These are phyloP conservation scores for Trametes pubescens DNA, from an alignment of 1,284 basidiomycete species.

Conservation along the genomic window DNA sequence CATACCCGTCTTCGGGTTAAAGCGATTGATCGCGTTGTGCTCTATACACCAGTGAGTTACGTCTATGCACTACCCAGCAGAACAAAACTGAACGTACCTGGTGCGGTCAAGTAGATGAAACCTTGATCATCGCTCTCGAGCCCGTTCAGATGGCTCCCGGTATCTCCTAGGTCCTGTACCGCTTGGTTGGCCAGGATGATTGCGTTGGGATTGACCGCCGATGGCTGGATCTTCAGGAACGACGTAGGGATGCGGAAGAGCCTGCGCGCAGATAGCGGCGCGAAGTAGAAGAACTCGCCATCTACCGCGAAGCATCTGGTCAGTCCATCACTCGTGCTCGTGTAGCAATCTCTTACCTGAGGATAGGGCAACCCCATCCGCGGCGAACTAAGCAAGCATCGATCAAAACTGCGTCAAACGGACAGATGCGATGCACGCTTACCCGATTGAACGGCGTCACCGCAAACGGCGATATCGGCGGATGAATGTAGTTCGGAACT, in stretches of 20 bases:
- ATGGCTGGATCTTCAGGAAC: conserved; percentile 36
- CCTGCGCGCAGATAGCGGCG: conserved; percentile 40
- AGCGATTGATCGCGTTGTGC: conserved; percentile 42
- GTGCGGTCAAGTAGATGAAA: conserved; percentile 40
- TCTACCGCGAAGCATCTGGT: conserved; percentile 20
- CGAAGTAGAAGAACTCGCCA: conserved; percentile 41
- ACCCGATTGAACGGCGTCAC: conserved; percentile 29
- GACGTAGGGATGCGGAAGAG: conserved; percentile 45
- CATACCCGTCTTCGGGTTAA: conserved; percentile 40
- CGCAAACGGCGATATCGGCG: conserved; percentile 30
- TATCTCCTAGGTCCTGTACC: conserved; percentile 35
- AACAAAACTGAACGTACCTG: conserved; percentile 12
- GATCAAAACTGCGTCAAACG: not conserved
- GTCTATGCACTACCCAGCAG: not conserved
- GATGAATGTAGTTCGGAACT: conserved; percentile 31
- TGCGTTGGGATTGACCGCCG: conserved; percentile 34
- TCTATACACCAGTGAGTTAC: conserved; percentile 24
- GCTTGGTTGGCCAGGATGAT: conserved; percentile 35
- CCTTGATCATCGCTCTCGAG: conserved; percentile 41
- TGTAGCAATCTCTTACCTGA: conserved; percentile 5
- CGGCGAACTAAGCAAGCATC: conserved; percentile 23
- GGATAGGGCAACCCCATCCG: conserved; percentile 33
- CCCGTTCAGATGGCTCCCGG: conserved; percentile 40
- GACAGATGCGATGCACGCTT: not conserved
- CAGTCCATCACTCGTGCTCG: not conserved